phyloP scores from a whole-genome alignment of 805 yeast genomes.

The Sugiyamaella americana region DNA sequence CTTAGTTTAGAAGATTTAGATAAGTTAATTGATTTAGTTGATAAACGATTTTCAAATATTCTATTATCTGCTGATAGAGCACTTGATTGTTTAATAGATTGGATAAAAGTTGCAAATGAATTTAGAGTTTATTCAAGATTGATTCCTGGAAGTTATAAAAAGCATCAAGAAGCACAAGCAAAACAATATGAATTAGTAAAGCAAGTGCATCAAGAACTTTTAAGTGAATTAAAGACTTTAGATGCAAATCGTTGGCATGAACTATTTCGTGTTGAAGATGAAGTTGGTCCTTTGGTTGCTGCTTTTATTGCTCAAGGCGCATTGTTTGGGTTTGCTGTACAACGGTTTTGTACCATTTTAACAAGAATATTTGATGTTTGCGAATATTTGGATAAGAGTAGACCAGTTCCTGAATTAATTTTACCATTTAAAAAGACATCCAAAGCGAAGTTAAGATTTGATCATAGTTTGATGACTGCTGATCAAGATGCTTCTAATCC shows the following conservation, averaged over 20 bases:
- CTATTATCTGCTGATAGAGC: conserved; percentile 4
- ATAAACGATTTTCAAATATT: neutral
- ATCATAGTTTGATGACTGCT: conserved; percentile 1
- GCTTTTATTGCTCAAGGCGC: conserved; percentile 16
- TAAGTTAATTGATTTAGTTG: conserved; percentile 6
- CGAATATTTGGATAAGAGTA: conserved; percentile 13
- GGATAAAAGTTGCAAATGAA: conserved; percentile 11
- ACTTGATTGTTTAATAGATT: conserved; percentile 6
- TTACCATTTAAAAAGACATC: conserved; percentile 15
- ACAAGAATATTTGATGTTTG: conserved; percentile 7
- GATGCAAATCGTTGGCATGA: conserved; percentile 6
- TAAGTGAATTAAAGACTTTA: conserved; percentile 1
- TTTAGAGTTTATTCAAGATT: conserved; percentile 3
- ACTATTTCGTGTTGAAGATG: neutral
- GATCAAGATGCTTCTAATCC: conserved; percentile 4
- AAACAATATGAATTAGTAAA: conserved; percentile 10
- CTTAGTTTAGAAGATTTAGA: conserved; percentile 12
- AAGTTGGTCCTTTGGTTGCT: conserved; percentile 4
- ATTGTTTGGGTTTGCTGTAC: conserved; percentile 16
- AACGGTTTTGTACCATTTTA: conserved; percentile 9
- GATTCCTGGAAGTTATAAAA: conserved; percentile 2
- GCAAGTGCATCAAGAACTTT: conserved; percentile 6
- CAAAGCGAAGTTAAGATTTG: conserved; percentile 2
- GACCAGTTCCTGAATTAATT: conserved; percentile 17
- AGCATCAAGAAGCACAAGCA: conserved; percentile 7